phyloP scores from a whole-genome alignment of 2,329 filamentous ascomycete genomes.

The Fusarium xyrophilum region DNA sequence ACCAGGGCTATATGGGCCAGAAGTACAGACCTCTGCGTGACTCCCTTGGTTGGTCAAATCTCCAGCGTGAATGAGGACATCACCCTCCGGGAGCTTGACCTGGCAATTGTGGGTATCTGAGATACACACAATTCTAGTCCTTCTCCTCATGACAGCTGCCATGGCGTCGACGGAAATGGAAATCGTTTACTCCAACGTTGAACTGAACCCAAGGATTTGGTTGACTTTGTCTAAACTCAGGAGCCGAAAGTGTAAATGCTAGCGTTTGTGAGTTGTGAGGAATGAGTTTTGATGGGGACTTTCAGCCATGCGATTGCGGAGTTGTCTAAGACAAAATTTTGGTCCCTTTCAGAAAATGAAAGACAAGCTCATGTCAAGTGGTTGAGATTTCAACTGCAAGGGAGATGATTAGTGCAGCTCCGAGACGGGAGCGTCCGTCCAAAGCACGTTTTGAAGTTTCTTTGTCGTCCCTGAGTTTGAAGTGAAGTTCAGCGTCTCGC shows the following conservation, averaged over 20 bases:
- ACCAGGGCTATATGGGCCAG: neutral
- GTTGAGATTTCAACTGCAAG: conserved; percentile 10
- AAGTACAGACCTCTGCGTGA: conserved; percentile 54
- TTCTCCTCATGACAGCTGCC: conserved; percentile 40
- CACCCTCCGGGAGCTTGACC: conserved; percentile 71
- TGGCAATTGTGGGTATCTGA: conserved; percentile 77
- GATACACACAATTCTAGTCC: conserved; percentile 74
- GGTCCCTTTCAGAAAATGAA: conserved; percentile 3
- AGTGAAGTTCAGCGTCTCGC: conserved; percentile 10
- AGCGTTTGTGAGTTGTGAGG: conserved; percentile 9
- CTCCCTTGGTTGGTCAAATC: conserved; percentile 78
- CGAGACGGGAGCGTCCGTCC: conserved; percentile 15
- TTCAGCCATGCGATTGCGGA: conserved; percentile 16
- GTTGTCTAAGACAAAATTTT: conserved; percentile 30
- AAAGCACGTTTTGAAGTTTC: conserved; percentile 9
- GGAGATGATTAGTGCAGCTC: conserved; percentile 13
- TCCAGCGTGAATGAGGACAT: conserved; percentile 78
- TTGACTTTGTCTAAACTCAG: conserved; percentile 25
- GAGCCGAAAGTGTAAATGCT: conserved; percentile 28
- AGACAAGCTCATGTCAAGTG: conserved; percentile 12
- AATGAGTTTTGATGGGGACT: conserved; percentile 1
- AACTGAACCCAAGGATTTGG: conserved; percentile 21
- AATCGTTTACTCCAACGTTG: conserved; percentile 16
- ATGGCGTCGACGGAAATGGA: conserved; percentile 19
- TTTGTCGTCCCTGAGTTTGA: conserved; percentile 4